These are phyloP conservation scores for Nitzschia sp. DNA, from an alignment of 108 stramenopile species.

Conservation along the genomic window DNA sequence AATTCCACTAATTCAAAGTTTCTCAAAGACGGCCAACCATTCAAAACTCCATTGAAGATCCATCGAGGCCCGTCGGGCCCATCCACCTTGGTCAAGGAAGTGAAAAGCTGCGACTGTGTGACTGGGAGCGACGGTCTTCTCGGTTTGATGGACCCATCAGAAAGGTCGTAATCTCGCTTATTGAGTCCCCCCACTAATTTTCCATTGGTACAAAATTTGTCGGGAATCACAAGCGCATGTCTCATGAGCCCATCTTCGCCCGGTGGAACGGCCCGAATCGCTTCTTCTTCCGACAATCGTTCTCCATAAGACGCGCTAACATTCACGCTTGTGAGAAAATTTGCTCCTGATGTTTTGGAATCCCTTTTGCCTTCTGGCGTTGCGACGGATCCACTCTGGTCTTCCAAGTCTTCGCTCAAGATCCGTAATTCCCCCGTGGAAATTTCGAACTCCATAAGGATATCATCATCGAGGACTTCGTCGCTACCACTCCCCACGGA, in stretches of 20 bases:
- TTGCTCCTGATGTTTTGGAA: background rate
- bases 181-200: constrained; percentile 30
- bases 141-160: constrained; percentile 44
- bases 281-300: constrained; percentile 28
- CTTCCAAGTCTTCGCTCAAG: background rate
- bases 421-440: constrained; percentile 2
- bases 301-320: constrained; percentile 24
- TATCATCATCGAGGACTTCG: background rate
- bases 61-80: constrained; percentile 41
- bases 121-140: constrained; percentile 45
- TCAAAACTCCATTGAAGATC: constrained; percentile 60
- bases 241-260: constrained; percentile 33
- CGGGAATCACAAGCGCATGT: constrained; percentile 44
- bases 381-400: background rate
- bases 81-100: constrained; percentile 48
- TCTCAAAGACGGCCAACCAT: constrained; percentile 66
- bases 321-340: background rate
- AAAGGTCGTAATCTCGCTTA: constrained; percentile 47
- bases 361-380: background rate
- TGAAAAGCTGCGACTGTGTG: constrained; percentile 42
- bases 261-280: constrained; percentile 18
- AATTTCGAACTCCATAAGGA: background rate
- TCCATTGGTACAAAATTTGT: constrained; percentile 36
- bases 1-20: constrained; percentile 49
- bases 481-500: background rate